These are phyloP conservation scores for Puccinellia tenuiflora DNA, from an alignment of 176 grass and related monocot species.

Conservation along the genomic window DNA sequence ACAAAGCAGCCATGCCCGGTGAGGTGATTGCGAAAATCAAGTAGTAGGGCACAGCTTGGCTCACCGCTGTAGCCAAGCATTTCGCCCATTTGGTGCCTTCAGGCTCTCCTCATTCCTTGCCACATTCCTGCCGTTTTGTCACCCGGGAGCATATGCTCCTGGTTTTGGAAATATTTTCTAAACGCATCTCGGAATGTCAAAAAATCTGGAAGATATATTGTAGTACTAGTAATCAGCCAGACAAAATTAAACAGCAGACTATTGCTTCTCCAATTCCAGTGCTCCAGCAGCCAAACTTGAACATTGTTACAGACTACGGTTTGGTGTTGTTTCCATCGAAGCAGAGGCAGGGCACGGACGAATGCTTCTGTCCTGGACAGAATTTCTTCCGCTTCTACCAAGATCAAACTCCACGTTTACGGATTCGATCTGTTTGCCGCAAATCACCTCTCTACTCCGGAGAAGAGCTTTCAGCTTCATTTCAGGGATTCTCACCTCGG, in stretches of 20 bases:
- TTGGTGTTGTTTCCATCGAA: not conserved
- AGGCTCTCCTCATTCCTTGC: too few relatives aligned
- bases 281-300: not conserved
- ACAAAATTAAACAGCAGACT: not conserved
- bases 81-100: too few relatives aligned
- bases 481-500: not conserved
- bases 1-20: too few relatives aligned
- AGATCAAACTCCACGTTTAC: not conserved
- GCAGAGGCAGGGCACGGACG: not conserved
- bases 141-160: too few relatives aligned
- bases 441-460: not conserved
- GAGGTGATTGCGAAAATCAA: too few relatives aligned
- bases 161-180: too few relatives aligned
- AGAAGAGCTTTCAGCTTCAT: not conserved
- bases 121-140: too few relatives aligned
- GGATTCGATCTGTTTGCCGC: not conserved
- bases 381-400: not conserved
- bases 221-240: too few relatives aligned
- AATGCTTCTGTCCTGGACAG: not conserved
- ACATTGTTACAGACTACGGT: not conserved
- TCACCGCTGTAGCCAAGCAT: too few relatives aligned
- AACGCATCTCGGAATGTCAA: too few relatives aligned
- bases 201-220: too few relatives aligned
- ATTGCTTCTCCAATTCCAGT: not conserved
- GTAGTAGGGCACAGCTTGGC: too few relatives aligned